phyloP scores from a whole-genome alignment of 306 rosid species.

The Castanea sativa region DNA sequence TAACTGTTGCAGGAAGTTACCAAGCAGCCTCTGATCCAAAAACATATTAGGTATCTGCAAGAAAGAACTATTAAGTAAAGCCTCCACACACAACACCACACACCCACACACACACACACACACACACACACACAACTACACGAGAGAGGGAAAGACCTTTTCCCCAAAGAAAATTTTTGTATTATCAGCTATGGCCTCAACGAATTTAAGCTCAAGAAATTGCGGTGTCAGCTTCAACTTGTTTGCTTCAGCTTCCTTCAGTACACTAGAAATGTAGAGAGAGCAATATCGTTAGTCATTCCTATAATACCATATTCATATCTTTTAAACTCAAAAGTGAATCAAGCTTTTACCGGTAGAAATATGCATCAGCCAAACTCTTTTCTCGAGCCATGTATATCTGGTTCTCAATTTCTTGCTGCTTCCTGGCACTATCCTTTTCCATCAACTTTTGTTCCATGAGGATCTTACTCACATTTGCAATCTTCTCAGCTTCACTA shows the following conservation, averaged over 20 bases:
- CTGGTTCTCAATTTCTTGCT: constrained; percentile 74
- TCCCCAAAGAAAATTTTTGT: constrained; percentile 95
- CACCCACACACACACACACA: too few species aligned
- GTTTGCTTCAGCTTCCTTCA: constrained; percentile 89
- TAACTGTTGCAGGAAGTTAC: too few species aligned
- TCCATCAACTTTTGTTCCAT: constrained; percentile 83
- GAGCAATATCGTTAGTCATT: constrained; percentile 9
- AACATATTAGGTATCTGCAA: too few species aligned
- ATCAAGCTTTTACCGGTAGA: constrained; percentile 56
- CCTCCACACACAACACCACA: too few species aligned
- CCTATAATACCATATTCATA: neutral
- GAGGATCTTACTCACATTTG: constrained; percentile 83
- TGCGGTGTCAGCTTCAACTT: constrained; percentile 89
- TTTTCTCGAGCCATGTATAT: constrained; percentile 80
- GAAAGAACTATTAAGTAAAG: too few species aligned
- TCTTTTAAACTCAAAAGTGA: neutral
- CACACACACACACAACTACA: too few species aligned
- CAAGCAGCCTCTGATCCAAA: too few species aligned
- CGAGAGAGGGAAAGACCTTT: constrained; percentile 48
- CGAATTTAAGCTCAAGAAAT: constrained; percentile 81
- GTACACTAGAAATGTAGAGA: constrained; percentile 40
- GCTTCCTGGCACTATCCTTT: constrained; percentile 65
- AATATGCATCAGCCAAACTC: constrained; percentile 82
- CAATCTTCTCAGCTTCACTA: constrained; percentile 96
- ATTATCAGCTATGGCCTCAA: constrained; percentile 78